Base-by-base conservation (phyloP, 768 basidiomycete genomes). In the Serendipita sp. region DNA sequence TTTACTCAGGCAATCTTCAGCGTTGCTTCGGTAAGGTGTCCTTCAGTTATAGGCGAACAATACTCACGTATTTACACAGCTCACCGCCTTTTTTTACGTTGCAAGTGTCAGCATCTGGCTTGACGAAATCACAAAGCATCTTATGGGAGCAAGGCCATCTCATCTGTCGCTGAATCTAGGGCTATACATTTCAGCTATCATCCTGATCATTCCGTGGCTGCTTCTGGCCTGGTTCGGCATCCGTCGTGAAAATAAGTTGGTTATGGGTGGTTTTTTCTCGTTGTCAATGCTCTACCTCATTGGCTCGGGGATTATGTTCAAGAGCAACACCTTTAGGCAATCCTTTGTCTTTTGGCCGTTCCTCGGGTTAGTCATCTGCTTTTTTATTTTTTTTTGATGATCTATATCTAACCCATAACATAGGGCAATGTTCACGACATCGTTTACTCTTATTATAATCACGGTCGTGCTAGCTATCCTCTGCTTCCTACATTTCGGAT, bases 391-490 rank as follows among this genome's bases (percentile, higher is more conserved):
- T 11, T 28, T 15, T 7, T 18, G 24, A 32, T 60, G n/a, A 18
- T 53, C 5, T 5, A 24, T 53, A 24, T 32, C 16, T 18, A 10
- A 16, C 24, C 13, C 56, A n/a, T 4, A 28, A 28, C 35, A 60
- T 60, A 60, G 56, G 8, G 56, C 56, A 8, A 60, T 60, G 56
- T 60, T 60, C 56, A 37, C 56, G 16, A 24, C 35, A n/a, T 28
- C 56, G 10, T 28, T 32, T 60, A 24, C 35, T 37, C 35, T 60
- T n/a, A 35, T 35, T 35, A 7, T 60, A 7, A 35, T 35, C n/a
- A 60, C 56, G 28, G 7, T 60, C 28, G 56, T 35, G 3, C 16
- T 60, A 1, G 56, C 56, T 7, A 37, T 37, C 35, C n/a, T 30
- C 10, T 60, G 56, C 56, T 16, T 10, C 8, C 2, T 35, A 8